Evolutionary conservation across 2,329 filamentous ascomycete genomes (phyloP).

Genomic region (Hirsutella rhossiliensis): DNA sequence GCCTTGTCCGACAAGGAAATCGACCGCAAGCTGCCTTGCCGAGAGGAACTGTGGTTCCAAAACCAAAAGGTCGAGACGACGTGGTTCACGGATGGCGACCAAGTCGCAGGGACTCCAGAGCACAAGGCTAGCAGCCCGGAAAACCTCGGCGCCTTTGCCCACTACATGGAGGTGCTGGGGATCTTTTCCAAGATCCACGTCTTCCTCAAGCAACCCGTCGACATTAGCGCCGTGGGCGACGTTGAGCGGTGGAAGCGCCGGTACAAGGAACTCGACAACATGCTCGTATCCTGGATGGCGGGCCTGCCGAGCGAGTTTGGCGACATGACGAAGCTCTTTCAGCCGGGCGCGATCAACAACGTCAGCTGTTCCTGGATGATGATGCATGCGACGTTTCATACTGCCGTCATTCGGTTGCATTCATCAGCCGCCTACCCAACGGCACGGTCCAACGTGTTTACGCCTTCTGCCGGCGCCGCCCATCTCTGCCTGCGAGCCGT

Average conservation of each 20-base stretch:
- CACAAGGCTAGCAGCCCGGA: constrained; percentile 56
- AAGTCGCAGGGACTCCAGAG: neutral
- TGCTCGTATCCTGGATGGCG: constrained; percentile 73
- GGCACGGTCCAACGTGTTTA: constrained; percentile 78
- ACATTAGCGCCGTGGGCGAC: constrained; percentile 72
- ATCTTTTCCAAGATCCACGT: constrained; percentile 80
- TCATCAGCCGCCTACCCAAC: constrained; percentile 90
- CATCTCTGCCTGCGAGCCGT: constrained; percentile 76
- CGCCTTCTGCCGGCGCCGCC: constrained; percentile 73
- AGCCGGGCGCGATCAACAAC: constrained; percentile 49
- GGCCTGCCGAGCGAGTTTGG: constrained; percentile 72
- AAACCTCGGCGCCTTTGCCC: constrained; percentile 77
- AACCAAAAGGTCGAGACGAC: constrained; percentile 76
- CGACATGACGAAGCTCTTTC: constrained; percentile 70
- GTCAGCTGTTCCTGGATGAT: constrained; percentile 81
- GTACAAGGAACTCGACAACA: constrained; percentile 74
- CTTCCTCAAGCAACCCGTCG: constrained; percentile 79
- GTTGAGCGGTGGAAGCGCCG: constrained; percentile 83
- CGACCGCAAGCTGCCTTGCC: constrained; percentile 74
- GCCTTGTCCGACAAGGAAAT: constrained; percentile 83
- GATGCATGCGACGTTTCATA: constrained; percentile 83
- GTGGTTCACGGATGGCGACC: constrained; percentile 55
- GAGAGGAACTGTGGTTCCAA: constrained; percentile 74
- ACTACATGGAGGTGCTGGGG: constrained; percentile 81
- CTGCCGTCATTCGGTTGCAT: constrained; percentile 78